Conservation (phyloP, 331 rosid species). For the Pyracantha coccinea region DNA sequence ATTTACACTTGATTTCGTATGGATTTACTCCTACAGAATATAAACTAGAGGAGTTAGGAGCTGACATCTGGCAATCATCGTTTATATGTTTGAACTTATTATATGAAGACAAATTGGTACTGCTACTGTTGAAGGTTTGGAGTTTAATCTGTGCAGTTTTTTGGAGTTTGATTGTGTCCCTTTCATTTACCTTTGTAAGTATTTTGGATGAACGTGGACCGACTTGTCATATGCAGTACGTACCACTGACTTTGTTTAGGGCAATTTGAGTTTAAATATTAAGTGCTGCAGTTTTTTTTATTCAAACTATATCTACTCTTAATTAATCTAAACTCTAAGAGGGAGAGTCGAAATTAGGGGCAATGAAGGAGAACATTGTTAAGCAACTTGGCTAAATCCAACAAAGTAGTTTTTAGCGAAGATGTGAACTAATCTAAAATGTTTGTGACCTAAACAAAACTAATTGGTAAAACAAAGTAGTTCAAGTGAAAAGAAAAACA, state of each 20-base stretch:
- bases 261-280: neutral
- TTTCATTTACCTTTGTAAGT: slow-evolving; percentile 1
- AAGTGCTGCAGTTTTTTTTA: neutral
- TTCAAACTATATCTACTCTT: neutral
- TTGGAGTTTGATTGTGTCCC: slow-evolving; percentile 11
- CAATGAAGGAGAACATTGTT: neutral
- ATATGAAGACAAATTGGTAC: neutral
- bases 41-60: neutral
- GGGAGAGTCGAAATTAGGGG: neutral
- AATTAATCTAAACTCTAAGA: no score
- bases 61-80: neutral
- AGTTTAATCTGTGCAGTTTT: neutral
- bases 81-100: neutral
- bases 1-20: neutral
- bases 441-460: neutral
- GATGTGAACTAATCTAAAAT: no score
- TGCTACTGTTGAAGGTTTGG: neutral
- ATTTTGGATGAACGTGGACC: slow-evolving; percentile 2
- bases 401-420: neutral
- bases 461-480: neutral
- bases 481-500: no score
- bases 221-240: neutral
- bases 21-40: neutral
- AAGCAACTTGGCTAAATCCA: neutral
- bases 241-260: neutral